These are phyloP conservation scores for Nakazawaea anatomiae DNA, from an alignment of 805 yeast species.

Conservation along the genomic window DNA sequence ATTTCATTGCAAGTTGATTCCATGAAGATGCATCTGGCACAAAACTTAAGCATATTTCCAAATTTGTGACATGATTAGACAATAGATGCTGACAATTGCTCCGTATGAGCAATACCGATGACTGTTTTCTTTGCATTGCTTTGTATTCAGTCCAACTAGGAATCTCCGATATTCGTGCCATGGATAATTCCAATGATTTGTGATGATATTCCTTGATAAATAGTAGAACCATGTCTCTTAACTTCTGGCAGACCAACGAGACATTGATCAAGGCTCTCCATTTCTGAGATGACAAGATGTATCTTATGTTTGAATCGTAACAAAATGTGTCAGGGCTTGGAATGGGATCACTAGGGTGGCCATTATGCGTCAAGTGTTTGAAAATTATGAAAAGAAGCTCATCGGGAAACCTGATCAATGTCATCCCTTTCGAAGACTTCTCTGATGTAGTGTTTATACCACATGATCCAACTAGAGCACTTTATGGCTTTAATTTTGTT, in stretches of 20 bases:
- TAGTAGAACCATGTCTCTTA: not conserved
- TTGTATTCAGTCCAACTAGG: not conserved
- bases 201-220: not conserved
- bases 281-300: not conserved
- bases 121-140: not conserved
- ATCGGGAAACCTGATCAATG: conserved; percentile 2
- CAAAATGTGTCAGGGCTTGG: not conserved
- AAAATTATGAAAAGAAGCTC: not conserved
- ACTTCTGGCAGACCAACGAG: not conserved
- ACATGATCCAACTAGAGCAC: too few species aligned
- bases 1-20: not conserved
- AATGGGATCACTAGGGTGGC: not conserved
- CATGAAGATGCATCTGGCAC: not conserved
- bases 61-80: not conserved
- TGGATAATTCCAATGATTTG: not conserved
- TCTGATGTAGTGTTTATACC: too few species aligned
- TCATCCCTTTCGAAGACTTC: not conserved
- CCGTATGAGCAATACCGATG: not conserved
- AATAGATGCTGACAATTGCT: not conserved
- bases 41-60: conserved; percentile 4
- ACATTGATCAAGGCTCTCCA: not conserved
- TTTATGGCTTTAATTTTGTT: too few species aligned
- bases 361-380: not conserved
- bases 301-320: not conserved
- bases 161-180: conserved; percentile 1